These are phyloP conservation scores for Lenzites betulinus DNA, from an alignment of 768 basidiomycete species.

Conservation along the genomic window DNA sequence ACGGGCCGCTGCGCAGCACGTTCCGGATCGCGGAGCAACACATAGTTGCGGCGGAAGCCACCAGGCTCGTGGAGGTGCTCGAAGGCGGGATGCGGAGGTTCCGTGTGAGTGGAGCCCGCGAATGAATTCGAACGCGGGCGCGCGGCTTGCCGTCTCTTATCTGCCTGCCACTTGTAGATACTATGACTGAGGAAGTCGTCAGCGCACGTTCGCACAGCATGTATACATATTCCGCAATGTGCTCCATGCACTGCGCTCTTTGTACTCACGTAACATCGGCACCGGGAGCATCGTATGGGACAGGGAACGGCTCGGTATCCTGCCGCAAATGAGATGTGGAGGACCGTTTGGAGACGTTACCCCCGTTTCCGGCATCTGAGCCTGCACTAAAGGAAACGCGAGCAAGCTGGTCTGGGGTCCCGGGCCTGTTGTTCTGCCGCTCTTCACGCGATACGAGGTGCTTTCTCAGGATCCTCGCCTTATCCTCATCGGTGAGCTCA, in stretches of 20 bases:
- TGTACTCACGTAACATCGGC: constrained; percentile 88
- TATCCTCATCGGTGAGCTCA: constrained; percentile 77
- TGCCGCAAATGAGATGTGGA: constrained; percentile 38
- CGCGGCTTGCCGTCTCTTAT: constrained; percentile 59
- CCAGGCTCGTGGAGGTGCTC: constrained; percentile 96
- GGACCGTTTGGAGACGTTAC: constrained; percentile 32
- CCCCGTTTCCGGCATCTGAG: constrained; percentile 36
- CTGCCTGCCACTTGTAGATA: constrained; percentile 94
- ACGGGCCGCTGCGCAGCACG: constrained; percentile 47
- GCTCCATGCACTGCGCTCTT: not conserved
- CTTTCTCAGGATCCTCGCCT: constrained; percentile 73
- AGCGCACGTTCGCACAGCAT: constrained; percentile 18
- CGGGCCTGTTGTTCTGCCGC: constrained; percentile 35
- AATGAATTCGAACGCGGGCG: constrained; percentile 75
- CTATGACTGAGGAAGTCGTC: constrained; percentile 58
- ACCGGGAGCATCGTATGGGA: constrained; percentile 84
- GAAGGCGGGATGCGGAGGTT: constrained; percentile 68
- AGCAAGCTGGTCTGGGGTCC: constrained; percentile 24
- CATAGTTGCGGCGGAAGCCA: constrained; percentile 89
- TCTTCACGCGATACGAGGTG: constrained; percentile 82
- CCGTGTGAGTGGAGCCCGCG: constrained; percentile 51
- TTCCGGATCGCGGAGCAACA: constrained; percentile 56
- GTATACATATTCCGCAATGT: not conserved
- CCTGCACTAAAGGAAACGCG: constrained; percentile 28
- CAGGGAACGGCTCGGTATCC: constrained; percentile 76